A percentile compares a stretch with the other conserved stretches of the same genome.
Evolutionary conservation across 495 filamentous ascomycete genomes (phyloP).

Genomic region (Chaetomium tenue): DNA sequence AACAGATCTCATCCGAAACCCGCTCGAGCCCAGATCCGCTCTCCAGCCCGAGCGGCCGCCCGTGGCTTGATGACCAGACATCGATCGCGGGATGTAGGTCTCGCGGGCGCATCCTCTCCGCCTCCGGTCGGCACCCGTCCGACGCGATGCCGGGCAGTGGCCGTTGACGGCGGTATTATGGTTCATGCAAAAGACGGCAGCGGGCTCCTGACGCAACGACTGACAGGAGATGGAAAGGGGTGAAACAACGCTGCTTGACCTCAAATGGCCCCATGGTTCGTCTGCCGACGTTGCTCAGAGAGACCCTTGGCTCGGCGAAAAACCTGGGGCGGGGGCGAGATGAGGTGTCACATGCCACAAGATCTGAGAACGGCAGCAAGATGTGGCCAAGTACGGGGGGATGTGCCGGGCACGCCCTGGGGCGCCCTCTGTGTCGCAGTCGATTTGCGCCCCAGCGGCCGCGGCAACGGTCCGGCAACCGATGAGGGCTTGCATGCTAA

Average conservation of each 20-base stretch:
- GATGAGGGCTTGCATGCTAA: conserved; percentile 19
- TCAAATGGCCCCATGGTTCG: conserved; percentile 32
- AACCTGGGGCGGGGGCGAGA: conserved; percentile 27
- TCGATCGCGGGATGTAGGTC: neutral
- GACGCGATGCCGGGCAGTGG: conserved; percentile 4
- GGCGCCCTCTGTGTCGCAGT: conserved; percentile 31
- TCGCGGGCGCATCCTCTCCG: neutral
- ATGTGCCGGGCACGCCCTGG: conserved; percentile 30
- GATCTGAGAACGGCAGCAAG: conserved; percentile 35
- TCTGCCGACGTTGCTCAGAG: conserved; percentile 26
- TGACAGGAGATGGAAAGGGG: conserved; percentile 28
- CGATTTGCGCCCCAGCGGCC: conserved; percentile 18
- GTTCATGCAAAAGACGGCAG: conserved; percentile 22
- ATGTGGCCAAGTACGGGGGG: conserved; percentile 34
- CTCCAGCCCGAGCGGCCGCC: conserved; percentile 3
- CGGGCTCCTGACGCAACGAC: conserved; percentile 20
- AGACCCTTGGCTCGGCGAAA: conserved; percentile 28
- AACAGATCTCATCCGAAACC: conserved; percentile 21
- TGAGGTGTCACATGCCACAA: conserved; percentile 45
- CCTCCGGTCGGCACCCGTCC: conserved; percentile 7
- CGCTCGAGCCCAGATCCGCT: conserved; percentile 18
- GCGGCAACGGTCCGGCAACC: conserved; percentile 27
- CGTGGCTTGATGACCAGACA: conserved; percentile 15
- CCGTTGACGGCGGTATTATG: neutral
- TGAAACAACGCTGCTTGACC: conserved; percentile 32